Conservation (phyloP, 352 stramenopile species). For the Globisporangium splendens region DNA sequence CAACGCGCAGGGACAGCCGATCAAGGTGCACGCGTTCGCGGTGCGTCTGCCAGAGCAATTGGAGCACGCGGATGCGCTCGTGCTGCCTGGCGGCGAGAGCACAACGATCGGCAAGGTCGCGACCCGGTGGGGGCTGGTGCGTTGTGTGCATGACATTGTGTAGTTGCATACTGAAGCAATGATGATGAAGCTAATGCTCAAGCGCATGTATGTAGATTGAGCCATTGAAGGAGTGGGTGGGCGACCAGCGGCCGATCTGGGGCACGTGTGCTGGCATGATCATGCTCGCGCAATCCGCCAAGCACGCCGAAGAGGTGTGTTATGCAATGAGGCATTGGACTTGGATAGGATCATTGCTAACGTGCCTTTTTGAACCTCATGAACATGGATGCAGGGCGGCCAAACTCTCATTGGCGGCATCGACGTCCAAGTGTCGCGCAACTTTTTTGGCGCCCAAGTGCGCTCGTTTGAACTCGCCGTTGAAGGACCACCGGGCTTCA, state of each 20-base stretch:
- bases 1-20: conserved; percentile 17
- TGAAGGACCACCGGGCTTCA: conserved; percentile 50
- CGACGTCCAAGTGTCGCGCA: conserved; percentile 94
- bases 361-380: conserved; percentile 32
- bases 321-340: neutral
- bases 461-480: conserved; percentile 71
- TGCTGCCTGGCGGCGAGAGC: conserved; percentile 94
- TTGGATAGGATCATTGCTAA: conserved; percentile 10
- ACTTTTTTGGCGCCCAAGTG: conserved; percentile 97
- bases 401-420: conserved; percentile 94
- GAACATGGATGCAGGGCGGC: conserved; percentile 48
- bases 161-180: neutral
- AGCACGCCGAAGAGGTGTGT: conserved; percentile 75
- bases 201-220: conserved; percentile 27
- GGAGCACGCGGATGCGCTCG: conserved; percentile 84
- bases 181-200: neutral
- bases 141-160: too few species aligned
- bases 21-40: conserved; percentile 56
- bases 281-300: conserved; percentile 85
- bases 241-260: conserved; percentile 84
- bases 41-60: conserved; percentile 83
- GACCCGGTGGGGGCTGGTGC: conserved; percentile 67
- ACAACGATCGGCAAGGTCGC: conserved; percentile 94
- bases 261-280: conserved; percentile 98
- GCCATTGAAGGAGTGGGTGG: conserved; percentile 78